phyloP scores from a whole-genome alignment of 2,329 filamentous ascomycete genomes.

The Ascochyta clinopodiicola region DNA sequence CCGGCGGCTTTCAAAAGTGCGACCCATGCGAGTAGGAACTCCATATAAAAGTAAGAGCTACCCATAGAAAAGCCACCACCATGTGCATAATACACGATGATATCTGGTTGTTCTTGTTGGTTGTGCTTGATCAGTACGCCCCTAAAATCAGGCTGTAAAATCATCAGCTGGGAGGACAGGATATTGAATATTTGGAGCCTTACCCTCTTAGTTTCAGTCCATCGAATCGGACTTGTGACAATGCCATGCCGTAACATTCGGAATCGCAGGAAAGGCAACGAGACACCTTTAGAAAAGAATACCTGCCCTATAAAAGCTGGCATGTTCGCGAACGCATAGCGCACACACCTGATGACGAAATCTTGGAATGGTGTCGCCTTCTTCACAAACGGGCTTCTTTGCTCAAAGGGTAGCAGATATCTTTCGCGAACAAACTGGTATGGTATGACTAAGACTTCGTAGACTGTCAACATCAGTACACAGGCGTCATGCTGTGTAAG shows the following conservation, averaged over 20 bases:
- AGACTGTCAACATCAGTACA: slow-evolving; percentile 39
- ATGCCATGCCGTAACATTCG: slow-evolving; percentile 77
- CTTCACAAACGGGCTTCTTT: slow-evolving; percentile 69
- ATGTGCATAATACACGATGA: slow-evolving; percentile 84
- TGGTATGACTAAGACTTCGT: slow-evolving; percentile 65
- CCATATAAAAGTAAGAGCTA: slow-evolving; percentile 79
- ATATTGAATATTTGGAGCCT: slow-evolving; percentile 19
- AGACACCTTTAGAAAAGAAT: slow-evolving; percentile 78
- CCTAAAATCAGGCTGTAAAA: slow-evolving; percentile 55
- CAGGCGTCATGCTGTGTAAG: neutral
- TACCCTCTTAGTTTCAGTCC: slow-evolving; percentile 65
- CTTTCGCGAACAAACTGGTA: slow-evolving; percentile 64
- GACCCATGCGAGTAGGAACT: slow-evolving; percentile 79
- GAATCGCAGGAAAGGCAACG: slow-evolving; percentile 76
- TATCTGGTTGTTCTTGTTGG: slow-evolving; percentile 67
- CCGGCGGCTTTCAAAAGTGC: slow-evolving; percentile 68
- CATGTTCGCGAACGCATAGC: slow-evolving; percentile 77
- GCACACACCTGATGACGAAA: slow-evolving; percentile 76
- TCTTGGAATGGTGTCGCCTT: slow-evolving; percentile 78
- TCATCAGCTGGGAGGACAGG: neutral
- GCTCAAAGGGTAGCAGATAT: slow-evolving; percentile 55
- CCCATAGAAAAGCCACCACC: slow-evolving; percentile 87
- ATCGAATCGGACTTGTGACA: slow-evolving; percentile 66
- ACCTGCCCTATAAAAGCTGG: slow-evolving; percentile 72
- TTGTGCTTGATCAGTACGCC: slow-evolving; percentile 75